phyloP scores from a whole-genome alignment of 2,329 filamentous ascomycete species.

The Nigrospora oryzae region DNA sequence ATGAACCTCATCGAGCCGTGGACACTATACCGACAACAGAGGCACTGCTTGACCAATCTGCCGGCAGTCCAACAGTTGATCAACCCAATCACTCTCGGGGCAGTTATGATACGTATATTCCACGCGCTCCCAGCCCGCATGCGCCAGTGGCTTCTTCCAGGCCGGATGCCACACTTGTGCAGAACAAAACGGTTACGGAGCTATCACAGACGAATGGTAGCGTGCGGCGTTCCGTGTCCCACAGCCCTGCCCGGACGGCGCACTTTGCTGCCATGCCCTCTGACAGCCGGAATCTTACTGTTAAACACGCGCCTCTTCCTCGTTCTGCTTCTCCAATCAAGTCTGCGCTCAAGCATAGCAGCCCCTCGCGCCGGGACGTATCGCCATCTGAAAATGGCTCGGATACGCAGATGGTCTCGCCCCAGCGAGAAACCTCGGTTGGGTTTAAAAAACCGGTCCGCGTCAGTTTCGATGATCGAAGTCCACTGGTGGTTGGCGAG shows the following conservation, averaged over 20 bases:
- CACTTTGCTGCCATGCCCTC: slow-evolving; percentile 52
- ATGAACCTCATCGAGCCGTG: no score
- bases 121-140: slow-evolving; percentile 2
- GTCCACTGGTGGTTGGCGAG: slow-evolving; percentile 45
- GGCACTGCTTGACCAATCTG: no score
- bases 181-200: slow-evolving; percentile 14
- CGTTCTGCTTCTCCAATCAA: slow-evolving; percentile 70
- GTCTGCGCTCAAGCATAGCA: slow-evolving; percentile 62
- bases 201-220: slow-evolving; percentile 10
- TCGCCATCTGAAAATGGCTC: slow-evolving; percentile 43
- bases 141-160: background rate
- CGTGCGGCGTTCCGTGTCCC: slow-evolving; percentile 31
- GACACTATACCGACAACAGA: no score
- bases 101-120: no score
- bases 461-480: slow-evolving; percentile 72
- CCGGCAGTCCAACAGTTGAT: no score
- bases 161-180: slow-evolving; percentile 7
- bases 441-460: slow-evolving; percentile 56
- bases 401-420: slow-evolving; percentile 24
- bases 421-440: slow-evolving; percentile 21
- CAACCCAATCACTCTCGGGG: no score
- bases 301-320: slow-evolving; percentile 60
- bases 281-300: slow-evolving; percentile 34
- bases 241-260: slow-evolving; percentile 59
- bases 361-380: slow-evolving; percentile 38